Conservation (phyloP, 1,284 basidiomycete species). For the Phlebopus sp. region DNA sequence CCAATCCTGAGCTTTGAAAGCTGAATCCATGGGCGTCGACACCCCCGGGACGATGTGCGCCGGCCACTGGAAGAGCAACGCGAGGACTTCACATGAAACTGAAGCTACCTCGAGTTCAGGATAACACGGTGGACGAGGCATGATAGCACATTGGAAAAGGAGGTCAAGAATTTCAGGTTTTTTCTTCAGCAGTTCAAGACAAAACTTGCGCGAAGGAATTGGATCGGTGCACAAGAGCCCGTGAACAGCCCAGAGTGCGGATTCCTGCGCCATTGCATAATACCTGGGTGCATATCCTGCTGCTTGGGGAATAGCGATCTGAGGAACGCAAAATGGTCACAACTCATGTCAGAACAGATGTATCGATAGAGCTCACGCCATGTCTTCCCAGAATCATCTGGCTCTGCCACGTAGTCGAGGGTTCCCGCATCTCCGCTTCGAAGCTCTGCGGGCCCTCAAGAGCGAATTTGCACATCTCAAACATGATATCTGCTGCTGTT, state of each 20-base stretch:
- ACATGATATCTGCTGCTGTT: constrained; percentile 22
- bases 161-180: constrained; percentile 28
- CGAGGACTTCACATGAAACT: constrained; percentile 18
- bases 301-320: constrained; percentile 15
- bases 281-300: constrained; percentile 22
- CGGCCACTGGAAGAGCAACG: constrained; percentile 13
- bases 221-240: constrained; percentile 23
- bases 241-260: constrained; percentile 23
- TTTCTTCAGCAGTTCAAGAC: constrained; percentile 23
- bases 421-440: constrained; percentile 16
- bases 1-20: constrained; percentile 13
- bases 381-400: constrained; percentile 18
- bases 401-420: constrained; percentile 26
- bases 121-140: constrained; percentile 23
- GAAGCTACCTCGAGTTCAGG: constrained; percentile 22
- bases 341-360: not conserved
- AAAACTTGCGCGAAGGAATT: constrained; percentile 21
- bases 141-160: constrained; percentile 23
- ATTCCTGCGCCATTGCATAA: constrained; percentile 30
- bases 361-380: not conserved
- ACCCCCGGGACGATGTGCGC: constrained; percentile 20
- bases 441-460: constrained; percentile 22
- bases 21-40: constrained; percentile 5
- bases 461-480: constrained; percentile 22
- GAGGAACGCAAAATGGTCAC: not conserved